Conservation (phyloP, 345 rosid genomes). For the Salix caprea region DNA sequence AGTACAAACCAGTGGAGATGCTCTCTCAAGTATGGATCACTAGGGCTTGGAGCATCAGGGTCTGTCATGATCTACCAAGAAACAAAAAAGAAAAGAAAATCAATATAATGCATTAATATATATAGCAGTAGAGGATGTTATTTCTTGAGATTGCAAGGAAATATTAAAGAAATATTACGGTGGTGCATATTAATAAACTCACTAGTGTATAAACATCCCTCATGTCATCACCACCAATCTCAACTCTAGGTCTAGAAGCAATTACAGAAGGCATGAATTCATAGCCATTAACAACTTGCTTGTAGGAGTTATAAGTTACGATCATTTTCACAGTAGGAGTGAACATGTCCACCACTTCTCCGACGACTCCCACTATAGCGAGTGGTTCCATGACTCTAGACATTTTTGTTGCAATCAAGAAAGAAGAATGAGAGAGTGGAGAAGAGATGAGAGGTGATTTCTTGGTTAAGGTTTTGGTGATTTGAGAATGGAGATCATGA, state of each 20-base stretch:
- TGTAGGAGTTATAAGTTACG: slow-evolving; percentile 54
- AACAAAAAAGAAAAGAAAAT: not conserved
- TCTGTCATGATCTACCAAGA: slow-evolving; percentile 67
- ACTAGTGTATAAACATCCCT: slow-evolving; percentile 72
- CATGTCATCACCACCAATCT: slow-evolving; percentile 72
- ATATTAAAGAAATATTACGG: not conserved
- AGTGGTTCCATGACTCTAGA: slow-evolving; percentile 58
- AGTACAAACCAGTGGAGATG: slow-evolving; percentile 69
- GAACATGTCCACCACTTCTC: slow-evolving; percentile 73
- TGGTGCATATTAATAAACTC: not conserved
- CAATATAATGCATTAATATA: not conserved
- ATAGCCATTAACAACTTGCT: slow-evolving; percentile 64
- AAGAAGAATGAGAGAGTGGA: not conserved
- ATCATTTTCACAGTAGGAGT: slow-evolving; percentile 55
- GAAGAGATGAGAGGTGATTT: not conserved
- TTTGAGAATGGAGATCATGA: not conserved
- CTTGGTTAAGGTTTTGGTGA: not conserved
- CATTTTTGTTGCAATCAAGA: slow-evolving; percentile 9
- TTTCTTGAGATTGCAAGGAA: not conserved
- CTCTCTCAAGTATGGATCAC: slow-evolving; percentile 74
- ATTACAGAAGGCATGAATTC: slow-evolving; percentile 64
- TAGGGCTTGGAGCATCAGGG: slow-evolving; percentile 97
- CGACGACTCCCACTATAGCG: slow-evolving; percentile 56
- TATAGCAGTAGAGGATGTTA: no score
- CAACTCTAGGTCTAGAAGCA: slow-evolving; percentile 53